A percentile compares a stretch with the other conserved stretches of the same genome.
Conservation (phyloP, 2,329 filamentous ascomycete species). For the Neofusicoccum sp. region DNA sequence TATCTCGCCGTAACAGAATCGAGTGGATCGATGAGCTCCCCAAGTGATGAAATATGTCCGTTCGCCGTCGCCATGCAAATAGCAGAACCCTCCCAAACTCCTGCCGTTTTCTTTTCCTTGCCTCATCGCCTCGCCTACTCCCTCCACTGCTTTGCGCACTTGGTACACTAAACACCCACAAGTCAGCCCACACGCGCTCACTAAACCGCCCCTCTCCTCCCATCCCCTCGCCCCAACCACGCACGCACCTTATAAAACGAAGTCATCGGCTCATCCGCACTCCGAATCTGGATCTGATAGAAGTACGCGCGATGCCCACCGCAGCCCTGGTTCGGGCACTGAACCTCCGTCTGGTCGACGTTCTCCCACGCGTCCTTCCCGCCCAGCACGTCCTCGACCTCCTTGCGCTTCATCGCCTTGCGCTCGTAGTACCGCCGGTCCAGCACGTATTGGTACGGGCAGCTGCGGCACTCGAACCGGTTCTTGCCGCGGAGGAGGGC, state of each 20-base stretch:
- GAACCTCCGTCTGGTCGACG: slow-evolving; percentile 78
- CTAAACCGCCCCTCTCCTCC: neutral
- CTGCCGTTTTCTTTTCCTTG: neutral
- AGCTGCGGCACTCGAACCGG: slow-evolving; percentile 92
- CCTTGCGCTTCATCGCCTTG: slow-evolving; percentile 77
- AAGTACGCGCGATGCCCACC: slow-evolving; percentile 85
- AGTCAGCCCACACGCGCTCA: neutral
- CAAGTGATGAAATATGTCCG: neutral
- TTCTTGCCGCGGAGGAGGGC: slow-evolving; percentile 55
- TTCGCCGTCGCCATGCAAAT: slow-evolving; percentile 11
- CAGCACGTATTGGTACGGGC: slow-evolving; percentile 87
- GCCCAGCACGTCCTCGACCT: slow-evolving; percentile 87
- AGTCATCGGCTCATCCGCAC: slow-evolving; percentile 98
- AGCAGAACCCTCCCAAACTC: neutral
- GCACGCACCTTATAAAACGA: slow-evolving; percentile 80
- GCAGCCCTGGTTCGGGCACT: slow-evolving; percentile 82
- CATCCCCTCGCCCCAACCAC: neutral
- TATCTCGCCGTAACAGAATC: neutral
- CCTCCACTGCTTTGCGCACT: slow-evolving; percentile 49
- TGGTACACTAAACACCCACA: slow-evolving; percentile 38
- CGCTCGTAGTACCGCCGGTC: slow-evolving; percentile 80
- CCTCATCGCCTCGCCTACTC: slow-evolving; percentile 31
- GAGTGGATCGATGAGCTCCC: neutral
- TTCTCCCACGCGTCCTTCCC: slow-evolving; percentile 89
- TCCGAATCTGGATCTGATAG: slow-evolving; percentile 96